Conservation (phyloP, 2,329 filamentous ascomycete genomes). For the Diaporthe sp. region DNA sequence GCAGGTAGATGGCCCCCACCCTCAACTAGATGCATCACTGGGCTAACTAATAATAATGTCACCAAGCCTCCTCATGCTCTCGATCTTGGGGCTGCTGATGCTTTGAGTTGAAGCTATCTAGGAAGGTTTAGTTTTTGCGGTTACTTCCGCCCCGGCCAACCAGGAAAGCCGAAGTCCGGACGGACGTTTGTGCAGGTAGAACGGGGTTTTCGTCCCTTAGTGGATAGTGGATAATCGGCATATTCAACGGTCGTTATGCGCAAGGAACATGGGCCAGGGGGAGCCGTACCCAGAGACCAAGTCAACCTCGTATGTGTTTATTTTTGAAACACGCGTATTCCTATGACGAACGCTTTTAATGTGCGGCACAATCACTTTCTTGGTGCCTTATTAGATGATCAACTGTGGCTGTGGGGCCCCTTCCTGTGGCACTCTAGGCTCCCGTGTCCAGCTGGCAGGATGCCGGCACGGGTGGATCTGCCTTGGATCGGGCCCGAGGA, state of each 20-base stretch:
- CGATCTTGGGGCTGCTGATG: not conserved
- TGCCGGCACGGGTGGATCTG: not conserved
- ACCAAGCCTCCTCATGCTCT: not conserved
- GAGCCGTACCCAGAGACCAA: not conserved
- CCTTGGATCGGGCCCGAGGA: not conserved
- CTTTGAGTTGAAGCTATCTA: not conserved
- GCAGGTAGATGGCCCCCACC: not conserved
- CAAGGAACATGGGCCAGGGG: slow-evolving; percentile 18
- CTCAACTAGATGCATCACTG: not conserved
- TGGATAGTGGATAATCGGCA: not conserved
- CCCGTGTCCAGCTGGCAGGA: not conserved
- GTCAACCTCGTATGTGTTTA: not conserved
- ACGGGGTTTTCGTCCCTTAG: not conserved
- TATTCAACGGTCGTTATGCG: not conserved
- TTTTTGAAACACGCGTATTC: slow-evolving; percentile 20
- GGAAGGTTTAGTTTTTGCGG: slow-evolving; percentile 20
- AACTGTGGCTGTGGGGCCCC: not conserved
- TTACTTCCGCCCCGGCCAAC: slow-evolving; percentile 27
- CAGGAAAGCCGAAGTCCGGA: not conserved
- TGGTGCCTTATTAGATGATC: not conserved
- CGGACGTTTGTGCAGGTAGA: not conserved
- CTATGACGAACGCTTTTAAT: not conserved
- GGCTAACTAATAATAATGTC: slow-evolving; percentile 3
- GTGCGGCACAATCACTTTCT: not conserved
- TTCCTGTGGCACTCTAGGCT: not conserved